Percentiles rank a stretch among this genome's conserved stretches.
These are phyloP conservation scores for Metschnikowia dekortorum DNA, from an alignment of 805 yeast species.

Conservation along the genomic window DNA sequence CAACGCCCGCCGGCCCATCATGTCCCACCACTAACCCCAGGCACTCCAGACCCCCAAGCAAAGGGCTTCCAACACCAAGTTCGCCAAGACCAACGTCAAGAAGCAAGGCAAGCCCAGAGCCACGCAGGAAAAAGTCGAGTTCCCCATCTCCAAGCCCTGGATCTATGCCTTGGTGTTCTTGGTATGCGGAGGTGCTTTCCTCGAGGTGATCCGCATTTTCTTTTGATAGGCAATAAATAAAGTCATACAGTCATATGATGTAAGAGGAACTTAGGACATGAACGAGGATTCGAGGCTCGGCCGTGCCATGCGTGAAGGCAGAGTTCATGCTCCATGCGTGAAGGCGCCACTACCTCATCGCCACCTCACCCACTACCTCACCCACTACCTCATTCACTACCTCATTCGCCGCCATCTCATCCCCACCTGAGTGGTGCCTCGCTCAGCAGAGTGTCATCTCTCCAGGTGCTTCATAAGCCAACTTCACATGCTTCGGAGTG, in stretches of 20 bases:
- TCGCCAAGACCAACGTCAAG: conserved; percentile 65
- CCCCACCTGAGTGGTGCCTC: no score
- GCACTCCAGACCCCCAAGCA: conserved; percentile 83
- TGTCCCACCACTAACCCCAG: conserved; percentile 22
- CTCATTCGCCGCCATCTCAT: no score
- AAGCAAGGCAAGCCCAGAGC: conserved; percentile 70
- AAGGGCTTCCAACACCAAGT: conserved; percentile 81
- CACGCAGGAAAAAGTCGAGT: conserved; percentile 33
- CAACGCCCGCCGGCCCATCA: no score
- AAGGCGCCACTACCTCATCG: no score
- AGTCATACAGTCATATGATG: not conserved
- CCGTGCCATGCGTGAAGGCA: no score
- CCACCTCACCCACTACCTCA: no score
- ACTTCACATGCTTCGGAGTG: no score
- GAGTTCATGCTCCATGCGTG: no score
- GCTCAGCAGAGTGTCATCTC: no score
- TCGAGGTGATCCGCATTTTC: conserved; percentile 59
- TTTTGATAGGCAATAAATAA: conserved; percentile 21
- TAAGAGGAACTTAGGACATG: not conserved
- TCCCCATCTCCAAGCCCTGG: conserved; percentile 66
- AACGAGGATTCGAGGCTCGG: not conserved
- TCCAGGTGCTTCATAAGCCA: no score
- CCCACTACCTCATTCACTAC: no score
- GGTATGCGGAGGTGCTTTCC: conserved; percentile 76
- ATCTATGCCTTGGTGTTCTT: conserved; percentile 56